These are phyloP conservation scores for Xylaria cubensis DNA, from an alignment of 495 filamentous ascomycete species.

Conservation along the genomic window DNA sequence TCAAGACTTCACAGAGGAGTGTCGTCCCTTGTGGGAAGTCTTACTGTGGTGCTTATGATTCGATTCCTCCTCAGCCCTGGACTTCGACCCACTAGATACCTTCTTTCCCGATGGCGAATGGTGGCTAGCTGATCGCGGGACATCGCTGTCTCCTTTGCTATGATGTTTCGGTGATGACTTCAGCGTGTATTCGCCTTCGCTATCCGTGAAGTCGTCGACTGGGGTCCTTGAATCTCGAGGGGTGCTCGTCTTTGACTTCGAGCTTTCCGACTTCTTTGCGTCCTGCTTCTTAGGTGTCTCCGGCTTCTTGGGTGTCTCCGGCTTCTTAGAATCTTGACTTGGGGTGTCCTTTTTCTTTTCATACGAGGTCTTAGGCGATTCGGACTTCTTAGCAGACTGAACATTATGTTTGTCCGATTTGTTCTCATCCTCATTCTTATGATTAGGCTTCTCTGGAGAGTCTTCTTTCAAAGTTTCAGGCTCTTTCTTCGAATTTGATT, in stretches of 20 bases:
- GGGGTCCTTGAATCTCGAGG: background rate
- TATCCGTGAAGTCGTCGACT: background rate
- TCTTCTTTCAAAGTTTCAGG: background rate
- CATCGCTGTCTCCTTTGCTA: background rate
- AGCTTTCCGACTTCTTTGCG: background rate
- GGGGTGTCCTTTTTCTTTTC: background rate
- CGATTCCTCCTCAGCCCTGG: background rate
- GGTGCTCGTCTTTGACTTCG: background rate
- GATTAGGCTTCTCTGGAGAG: background rate
- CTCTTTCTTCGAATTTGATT: background rate
- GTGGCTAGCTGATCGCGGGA: background rate
- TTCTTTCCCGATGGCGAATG: background rate
- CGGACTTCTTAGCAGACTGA: background rate
- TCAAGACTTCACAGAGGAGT: background rate
- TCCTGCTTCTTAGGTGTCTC: background rate
- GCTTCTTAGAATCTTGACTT: background rate
- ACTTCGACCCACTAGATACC: background rate
- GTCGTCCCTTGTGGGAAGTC: background rate
- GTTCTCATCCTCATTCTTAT: background rate
- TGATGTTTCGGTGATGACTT: background rate
- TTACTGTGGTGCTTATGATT: background rate
- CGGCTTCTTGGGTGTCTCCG: background rate
- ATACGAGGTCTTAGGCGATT: background rate
- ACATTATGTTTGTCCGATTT: background rate
- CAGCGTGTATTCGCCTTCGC: background rate